Percentiles rank a stretch among this genome's conserved stretches.
Evolutionary conservation across 106 monocot genomes (phyloP).

Genomic region (Apostasia shenzhenica): DNA sequence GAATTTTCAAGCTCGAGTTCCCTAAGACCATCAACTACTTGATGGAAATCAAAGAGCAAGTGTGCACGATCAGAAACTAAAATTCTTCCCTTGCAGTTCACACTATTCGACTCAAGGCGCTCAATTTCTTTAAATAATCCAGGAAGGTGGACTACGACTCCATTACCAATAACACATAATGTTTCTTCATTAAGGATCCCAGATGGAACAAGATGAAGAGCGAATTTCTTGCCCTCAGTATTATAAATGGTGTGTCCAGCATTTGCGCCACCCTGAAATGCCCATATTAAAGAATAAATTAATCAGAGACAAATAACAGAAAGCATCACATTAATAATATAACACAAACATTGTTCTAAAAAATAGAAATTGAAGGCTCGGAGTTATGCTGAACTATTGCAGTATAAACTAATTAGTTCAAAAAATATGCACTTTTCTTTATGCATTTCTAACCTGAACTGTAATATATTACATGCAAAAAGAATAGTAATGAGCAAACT

Average conservation of each 20-base stretch:
- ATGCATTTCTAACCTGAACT: no score
- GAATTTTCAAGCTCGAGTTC: slow-evolving; percentile 85
- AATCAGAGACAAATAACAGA: background rate
- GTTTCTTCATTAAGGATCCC: slow-evolving; percentile 88
- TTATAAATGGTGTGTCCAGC: slow-evolving; percentile 97
- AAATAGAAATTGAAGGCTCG: no score
- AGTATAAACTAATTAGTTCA: no score
- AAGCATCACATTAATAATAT: no score
- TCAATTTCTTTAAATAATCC: slow-evolving; percentile 88
- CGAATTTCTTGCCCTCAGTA: slow-evolving; percentile 85
- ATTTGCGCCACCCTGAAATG: slow-evolving; percentile 85
- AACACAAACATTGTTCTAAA: no score
- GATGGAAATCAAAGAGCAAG: slow-evolving; percentile 91
- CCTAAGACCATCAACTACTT: slow-evolving; percentile 72
- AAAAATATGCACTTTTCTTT: no score
- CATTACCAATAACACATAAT: slow-evolving; percentile 86
- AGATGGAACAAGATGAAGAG: slow-evolving; percentile 93
- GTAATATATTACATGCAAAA: no score
- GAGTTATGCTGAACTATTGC: no score
- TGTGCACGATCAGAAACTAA: slow-evolving; percentile 93
- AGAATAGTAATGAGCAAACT: no score
- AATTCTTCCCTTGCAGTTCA: slow-evolving; percentile 69
- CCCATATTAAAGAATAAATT: slow-evolving; percentile 1
- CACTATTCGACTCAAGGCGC: slow-evolving; percentile 67
- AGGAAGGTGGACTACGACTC: slow-evolving; percentile 85